Evolutionary conservation across 306 rosid genomes (phyloP), one percentile per base, ranked within the genome.

Genomic region (Glycine soja): DNA sequence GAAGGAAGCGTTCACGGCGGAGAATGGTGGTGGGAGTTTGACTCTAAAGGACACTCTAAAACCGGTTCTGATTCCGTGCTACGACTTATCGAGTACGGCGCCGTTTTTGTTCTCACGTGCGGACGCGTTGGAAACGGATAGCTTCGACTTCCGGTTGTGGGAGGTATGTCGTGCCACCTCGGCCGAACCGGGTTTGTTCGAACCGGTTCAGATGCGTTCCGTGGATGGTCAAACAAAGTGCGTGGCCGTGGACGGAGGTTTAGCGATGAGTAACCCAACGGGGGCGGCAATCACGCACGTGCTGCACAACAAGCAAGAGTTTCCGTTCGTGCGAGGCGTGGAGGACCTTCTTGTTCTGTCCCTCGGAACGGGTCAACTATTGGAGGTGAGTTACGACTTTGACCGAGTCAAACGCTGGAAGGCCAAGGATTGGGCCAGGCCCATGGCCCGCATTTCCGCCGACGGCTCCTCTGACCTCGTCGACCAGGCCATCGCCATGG

Each of bases 251-350:
- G 98, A 96, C 67, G 98, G 97, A 36, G 98, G 97, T 7, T 78
- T 96, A 54, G 92, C 92, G 14, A 96, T 93, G 99, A 89, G 92
- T 66, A 95, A 96, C 87, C 99, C 99, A 1, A 86, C 99, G 2
- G 91, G 92, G 7, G 97, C 98, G 4, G 99, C 99, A 3, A 96
- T 96, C 45, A 96, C 99, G 79, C 99, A 96, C 88, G 99, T 96
- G 85, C 94, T 96, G 18, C 99, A 96, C 79, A 96, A 96, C 88
- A 96, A 93, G 78, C 97, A 96, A 80, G 99, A 96, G 81, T 96
- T 96, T 47, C 99, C 99, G 52, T 93, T 93, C 84, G 99, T 96
- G 86, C 90, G 99, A 11, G 99, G 99, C 4, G 99, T 96, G 7
- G 97, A 96, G 89, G 99, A 96, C 87, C 83, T 96, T 30, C 76